Conservation (phyloP, 768 basidiomycete genomes). For the Tylopilus sp. region DNA sequence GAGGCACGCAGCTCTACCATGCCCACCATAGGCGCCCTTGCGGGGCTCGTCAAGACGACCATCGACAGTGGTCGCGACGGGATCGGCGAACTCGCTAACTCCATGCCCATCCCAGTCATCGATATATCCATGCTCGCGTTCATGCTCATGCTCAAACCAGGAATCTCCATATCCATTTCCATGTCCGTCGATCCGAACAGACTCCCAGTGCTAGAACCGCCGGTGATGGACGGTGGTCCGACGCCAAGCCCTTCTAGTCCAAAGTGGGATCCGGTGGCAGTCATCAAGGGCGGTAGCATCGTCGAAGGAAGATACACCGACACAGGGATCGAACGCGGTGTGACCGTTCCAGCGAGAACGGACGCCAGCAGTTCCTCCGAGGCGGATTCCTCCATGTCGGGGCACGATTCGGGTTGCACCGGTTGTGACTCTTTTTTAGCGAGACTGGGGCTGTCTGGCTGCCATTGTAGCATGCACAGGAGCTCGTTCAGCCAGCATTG, state of each 20-base stretch:
- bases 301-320: constrained; percentile 58
- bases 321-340: constrained; percentile 53
- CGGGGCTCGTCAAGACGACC: constrained; percentile 66
- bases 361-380: constrained; percentile 60
- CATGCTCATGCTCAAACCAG: constrained; percentile 35
- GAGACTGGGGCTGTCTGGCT: constrained; percentile 37
- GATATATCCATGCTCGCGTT: constrained; percentile 28
- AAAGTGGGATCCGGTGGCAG: constrained; percentile 23
- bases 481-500: constrained; percentile 84
- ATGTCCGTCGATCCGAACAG: constrained; percentile 31
- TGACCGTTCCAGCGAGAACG: constrained; percentile 53
- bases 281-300: constrained; percentile 21
- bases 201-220: constrained; percentile 24
- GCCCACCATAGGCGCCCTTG: constrained; percentile 60
- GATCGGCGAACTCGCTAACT: constrained; percentile 31
- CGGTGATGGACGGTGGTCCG: constrained; percentile 20
- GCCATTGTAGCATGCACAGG: constrained; percentile 60
- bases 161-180: constrained; percentile 36
- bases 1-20: constrained; percentile 61
- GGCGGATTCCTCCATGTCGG: constrained; percentile 33
- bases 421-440: constrained; percentile 4
- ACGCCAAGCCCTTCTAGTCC: constrained; percentile 26
- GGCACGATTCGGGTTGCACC: constrained; percentile 2
- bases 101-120: constrained; percentile 30
- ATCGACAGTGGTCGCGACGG: constrained; percentile 42